phyloP scores from a whole-genome alignment of 306 rosid species.

The Begonia fuchsioides region DNA sequence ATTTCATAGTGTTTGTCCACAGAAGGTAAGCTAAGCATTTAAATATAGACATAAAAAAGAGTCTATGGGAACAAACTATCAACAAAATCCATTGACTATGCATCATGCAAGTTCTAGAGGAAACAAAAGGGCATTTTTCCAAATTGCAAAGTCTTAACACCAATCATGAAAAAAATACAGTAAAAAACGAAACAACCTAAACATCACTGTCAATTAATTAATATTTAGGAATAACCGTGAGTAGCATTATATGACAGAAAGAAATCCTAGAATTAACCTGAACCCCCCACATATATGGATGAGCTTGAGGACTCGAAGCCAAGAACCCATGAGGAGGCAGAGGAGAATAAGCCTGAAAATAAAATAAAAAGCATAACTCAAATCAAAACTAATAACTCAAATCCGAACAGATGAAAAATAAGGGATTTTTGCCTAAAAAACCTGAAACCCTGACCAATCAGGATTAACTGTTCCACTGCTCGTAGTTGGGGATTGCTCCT shows the following conservation, averaged over 20 bases:
- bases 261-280: slow-evolving; percentile 28
- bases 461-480: slow-evolving; percentile 61
- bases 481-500: slow-evolving; percentile 75
- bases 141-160: too few species aligned
- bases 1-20: too few species aligned
- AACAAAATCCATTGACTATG: too few species aligned
- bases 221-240: too few species aligned
- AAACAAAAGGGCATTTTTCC: too few species aligned
- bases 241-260: background rate
- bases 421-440: slow-evolving; percentile 17
- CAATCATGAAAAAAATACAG: slow-evolving; percentile 3
- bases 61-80: too few species aligned
- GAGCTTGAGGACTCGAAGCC: slow-evolving; percentile 93
- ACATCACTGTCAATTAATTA: background rate
- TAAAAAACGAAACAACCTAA: too few species aligned
- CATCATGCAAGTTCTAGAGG: too few species aligned
- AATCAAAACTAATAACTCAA: slow-evolving; percentile 12
- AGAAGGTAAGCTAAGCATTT: too few species aligned
- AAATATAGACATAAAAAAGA: too few species aligned
- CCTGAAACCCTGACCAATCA: slow-evolving; percentile 97
- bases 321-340: slow-evolving; percentile 82
- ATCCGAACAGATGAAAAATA: background rate
- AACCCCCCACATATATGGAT: slow-evolving; percentile 99
- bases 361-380: background rate
- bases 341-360: slow-evolving; percentile 73